A percentile compares a stretch with the other conserved stretches of the same genome.
phyloP scores from a whole-genome alignment of 208 protist species.

The Acanthamoeba triangularis region DNA sequence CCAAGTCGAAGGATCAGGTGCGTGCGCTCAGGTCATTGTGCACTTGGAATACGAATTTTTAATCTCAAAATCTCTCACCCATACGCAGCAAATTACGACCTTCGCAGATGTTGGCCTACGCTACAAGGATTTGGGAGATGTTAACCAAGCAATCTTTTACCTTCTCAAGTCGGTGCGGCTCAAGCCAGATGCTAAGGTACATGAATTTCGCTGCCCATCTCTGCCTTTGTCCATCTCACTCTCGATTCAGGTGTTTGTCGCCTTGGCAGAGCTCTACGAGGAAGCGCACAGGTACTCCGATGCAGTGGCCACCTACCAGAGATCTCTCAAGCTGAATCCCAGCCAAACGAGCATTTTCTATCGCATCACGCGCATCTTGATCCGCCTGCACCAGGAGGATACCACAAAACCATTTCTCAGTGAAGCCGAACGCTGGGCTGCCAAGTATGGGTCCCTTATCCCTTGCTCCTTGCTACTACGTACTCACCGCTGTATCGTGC shows the following conservation, averaged over 20 bases:
- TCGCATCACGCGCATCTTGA: neutral
- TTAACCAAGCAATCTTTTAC: neutral
- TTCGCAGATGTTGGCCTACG: neutral
- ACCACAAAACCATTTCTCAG: neutral
- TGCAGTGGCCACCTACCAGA: neutral
- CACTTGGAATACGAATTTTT: neutral
- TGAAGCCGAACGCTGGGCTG: neutral
- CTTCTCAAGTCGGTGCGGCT: neutral
- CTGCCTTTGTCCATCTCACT: neutral
- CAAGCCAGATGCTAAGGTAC: slow-evolving; percentile 20
- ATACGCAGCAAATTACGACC: neutral
- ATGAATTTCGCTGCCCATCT: neutral
- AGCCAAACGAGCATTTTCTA: neutral
- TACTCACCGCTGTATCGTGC: neutral
- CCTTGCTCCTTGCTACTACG: neutral
- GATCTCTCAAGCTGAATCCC: neutral
- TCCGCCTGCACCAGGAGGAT: neutral
- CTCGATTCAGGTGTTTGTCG: neutral
- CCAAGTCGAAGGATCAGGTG: slow-evolving; percentile 10
- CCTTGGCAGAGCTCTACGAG: slow-evolving; percentile 19
- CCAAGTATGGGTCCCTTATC: neutral
- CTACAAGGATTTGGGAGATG: slow-evolving; percentile 31
- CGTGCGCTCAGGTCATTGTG: no score
- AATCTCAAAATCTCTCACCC: neutral
- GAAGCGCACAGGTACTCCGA: neutral